phyloP scores from a whole-genome alignment of 345 rosid genomes.

The Anastatica hierochuntica region DNA sequence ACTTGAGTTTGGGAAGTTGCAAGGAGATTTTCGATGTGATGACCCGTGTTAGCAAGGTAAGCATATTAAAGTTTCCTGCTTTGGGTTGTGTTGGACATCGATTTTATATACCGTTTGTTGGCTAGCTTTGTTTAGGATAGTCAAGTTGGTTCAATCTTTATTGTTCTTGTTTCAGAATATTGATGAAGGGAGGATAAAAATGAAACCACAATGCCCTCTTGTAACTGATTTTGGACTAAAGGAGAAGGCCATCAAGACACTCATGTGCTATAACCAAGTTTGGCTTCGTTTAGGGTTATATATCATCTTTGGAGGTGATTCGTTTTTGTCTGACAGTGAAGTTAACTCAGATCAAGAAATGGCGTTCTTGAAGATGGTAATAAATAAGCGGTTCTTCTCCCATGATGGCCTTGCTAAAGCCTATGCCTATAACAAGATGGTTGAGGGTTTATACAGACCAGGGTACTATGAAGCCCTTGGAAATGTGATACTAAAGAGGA shows the following conservation, averaged over 20 bases:
- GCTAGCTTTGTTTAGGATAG: background rate
- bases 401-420: slow-evolving; percentile 65
- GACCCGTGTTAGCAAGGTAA: slow-evolving; percentile 65
- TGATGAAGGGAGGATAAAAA: slow-evolving; percentile 81
- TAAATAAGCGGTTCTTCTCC: slow-evolving; percentile 66
- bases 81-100: too few relatives aligned
- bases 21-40: slow-evolving; percentile 57
- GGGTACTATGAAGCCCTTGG: slow-evolving; percentile 90
- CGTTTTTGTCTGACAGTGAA: slow-evolving; percentile 51
- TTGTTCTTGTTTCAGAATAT: slow-evolving; percentile 46
- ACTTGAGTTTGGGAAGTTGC: slow-evolving; percentile 54
- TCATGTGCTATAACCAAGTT: slow-evolving; percentile 62
- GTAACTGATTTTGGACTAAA: slow-evolving; percentile 87
- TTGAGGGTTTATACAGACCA: slow-evolving; percentile 82
- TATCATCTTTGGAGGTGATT: slow-evolving; percentile 73
- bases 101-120: too few relatives aligned
- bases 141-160: slow-evolving; percentile 4
- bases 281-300: slow-evolving; percentile 84
- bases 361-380: slow-evolving; percentile 63
- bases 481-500: slow-evolving; percentile 69
- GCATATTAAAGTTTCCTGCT: too few relatives aligned
- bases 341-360: slow-evolving; percentile 42
- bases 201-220: slow-evolving; percentile 80
- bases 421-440: slow-evolving; percentile 86
- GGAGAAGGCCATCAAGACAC: slow-evolving; percentile 51